These are phyloP conservation scores for Sphagnum magellanicum DNA, from an alignment of 228 moss, liverwort and hornwort genomes.

Conservation along the genomic window DNA sequence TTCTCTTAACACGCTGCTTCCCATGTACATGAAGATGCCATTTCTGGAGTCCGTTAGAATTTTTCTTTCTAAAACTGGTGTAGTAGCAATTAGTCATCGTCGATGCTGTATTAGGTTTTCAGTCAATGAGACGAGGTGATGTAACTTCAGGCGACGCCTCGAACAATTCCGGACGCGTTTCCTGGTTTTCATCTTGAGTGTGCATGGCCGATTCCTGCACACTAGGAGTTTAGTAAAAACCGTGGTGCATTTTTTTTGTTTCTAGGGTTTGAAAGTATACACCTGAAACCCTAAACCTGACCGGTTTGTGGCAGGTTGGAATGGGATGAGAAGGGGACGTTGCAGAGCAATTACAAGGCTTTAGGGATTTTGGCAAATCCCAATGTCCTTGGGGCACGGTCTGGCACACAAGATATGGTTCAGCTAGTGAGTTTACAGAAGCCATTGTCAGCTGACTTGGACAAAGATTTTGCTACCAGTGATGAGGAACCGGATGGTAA, in stretches of 20 bases:
- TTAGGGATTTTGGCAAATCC: constrained; percentile 83
- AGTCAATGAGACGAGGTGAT: too few relatives aligned
- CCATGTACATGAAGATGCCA: not conserved
- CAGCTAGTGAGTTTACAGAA: constrained; percentile 69
- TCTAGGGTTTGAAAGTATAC: not conserved
- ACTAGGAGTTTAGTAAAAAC: too few relatives aligned
- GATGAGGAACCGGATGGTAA: constrained; percentile 89
- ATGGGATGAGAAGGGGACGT: constrained; percentile 53
- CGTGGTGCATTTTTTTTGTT: not conserved
- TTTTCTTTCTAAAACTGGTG: not conserved
- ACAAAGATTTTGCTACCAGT: constrained; percentile 43
- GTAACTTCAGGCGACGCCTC: too few relatives aligned
- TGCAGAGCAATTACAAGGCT: constrained; percentile 61
- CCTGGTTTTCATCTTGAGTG: too few relatives aligned
- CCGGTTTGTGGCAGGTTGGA: constrained; percentile 26
- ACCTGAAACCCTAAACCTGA: too few relatives aligned
- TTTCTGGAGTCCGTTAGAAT: not conserved
- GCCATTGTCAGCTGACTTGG: constrained; percentile 35
- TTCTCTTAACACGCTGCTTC: not conserved
- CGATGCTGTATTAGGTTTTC: too few relatives aligned
- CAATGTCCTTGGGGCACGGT: constrained; percentile 73
- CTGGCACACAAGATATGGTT: constrained; percentile 54
- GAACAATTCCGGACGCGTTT: too few relatives aligned
- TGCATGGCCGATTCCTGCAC: too few relatives aligned
- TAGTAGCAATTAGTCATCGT: too few relatives aligned